Conservation (phyloP, 1,284 basidiomycete species). For the Spongiforma sp. region DNA sequence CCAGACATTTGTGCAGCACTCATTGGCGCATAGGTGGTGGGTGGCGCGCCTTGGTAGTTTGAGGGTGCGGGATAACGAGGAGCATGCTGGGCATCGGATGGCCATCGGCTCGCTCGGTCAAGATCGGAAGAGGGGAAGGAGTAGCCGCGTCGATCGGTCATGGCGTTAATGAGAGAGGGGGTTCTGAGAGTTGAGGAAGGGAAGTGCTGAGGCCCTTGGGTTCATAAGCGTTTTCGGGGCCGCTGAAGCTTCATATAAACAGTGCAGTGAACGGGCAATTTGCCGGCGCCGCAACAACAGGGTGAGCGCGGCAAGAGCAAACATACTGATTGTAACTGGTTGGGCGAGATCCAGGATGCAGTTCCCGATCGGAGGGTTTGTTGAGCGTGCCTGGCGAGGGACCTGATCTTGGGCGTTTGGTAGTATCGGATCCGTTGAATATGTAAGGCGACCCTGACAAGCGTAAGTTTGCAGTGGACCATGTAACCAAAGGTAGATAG, state of each 20-base stretch:
- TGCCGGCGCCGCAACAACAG: slow-evolving; percentile 39
- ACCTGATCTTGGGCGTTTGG: slow-evolving; percentile 31
- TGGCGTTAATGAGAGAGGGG: slow-evolving; percentile 16
- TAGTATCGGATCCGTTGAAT: slow-evolving; percentile 22
- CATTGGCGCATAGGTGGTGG: slow-evolving; percentile 28
- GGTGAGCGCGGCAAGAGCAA: slow-evolving; percentile 36
- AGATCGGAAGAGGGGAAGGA: slow-evolving; percentile 24
- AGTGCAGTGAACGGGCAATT: slow-evolving; percentile 31
- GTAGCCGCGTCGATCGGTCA: slow-evolving; percentile 39
- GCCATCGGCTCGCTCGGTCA: slow-evolving; percentile 30
- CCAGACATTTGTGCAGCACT: slow-evolving; percentile 25
- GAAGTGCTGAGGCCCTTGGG: slow-evolving; percentile 19
- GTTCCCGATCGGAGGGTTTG: slow-evolving; percentile 34
- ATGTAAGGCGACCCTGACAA: slow-evolving; percentile 32
- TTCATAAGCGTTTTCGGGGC: slow-evolving; percentile 41
- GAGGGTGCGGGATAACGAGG: slow-evolving; percentile 31
- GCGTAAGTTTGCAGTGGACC: slow-evolving; percentile 18
- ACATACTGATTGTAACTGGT: slow-evolving; percentile 35
- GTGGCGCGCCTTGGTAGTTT: slow-evolving; percentile 20
- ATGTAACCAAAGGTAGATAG: slow-evolving; percentile 40
- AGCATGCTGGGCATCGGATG: slow-evolving; percentile 21
- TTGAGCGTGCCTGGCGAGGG: slow-evolving; percentile 36
- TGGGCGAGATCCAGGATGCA: slow-evolving; percentile 36
- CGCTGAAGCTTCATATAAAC: slow-evolving; percentile 35
- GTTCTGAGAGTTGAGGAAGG: slow-evolving; percentile 2